Evolutionary conservation across 2,329 filamentous ascomycete species (phyloP).

Genomic region (Colletotrichum sp.): DNA sequence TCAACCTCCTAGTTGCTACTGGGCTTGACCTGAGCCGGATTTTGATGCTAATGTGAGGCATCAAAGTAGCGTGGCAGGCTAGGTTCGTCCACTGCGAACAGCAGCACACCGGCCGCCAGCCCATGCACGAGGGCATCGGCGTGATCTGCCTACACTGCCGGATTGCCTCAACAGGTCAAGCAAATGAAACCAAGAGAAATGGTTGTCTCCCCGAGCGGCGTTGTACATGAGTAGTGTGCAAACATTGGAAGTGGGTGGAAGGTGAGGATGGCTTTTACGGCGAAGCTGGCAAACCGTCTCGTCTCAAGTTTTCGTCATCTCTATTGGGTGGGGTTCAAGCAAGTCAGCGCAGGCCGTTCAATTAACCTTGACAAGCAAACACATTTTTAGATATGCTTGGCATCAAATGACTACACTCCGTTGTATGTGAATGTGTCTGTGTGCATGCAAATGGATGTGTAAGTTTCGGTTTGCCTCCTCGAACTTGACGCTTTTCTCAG

Average conservation of each 20-base stretch:
- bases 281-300: neutral
- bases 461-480: neutral
- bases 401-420: neutral
- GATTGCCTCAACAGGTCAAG: neutral
- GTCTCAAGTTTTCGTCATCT: neutral
- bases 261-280: neutral
- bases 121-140: neutral
- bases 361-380: neutral
- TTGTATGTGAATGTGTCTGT: neutral
- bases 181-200: neutral
- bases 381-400: neutral
- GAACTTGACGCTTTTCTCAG: neutral
- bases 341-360: neutral
- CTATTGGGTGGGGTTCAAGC: neutral
- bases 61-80: neutral
- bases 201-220: neutral
- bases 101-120: neutral
- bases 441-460: neutral
- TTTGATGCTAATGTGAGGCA: neutral
- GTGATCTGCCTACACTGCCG: neutral
- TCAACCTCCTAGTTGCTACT: neutral
- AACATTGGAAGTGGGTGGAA: neutral
- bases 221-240: neutral
- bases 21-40: neutral
- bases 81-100: constrained; percentile 12